phyloP scores from a whole-genome alignment of 2,329 filamentous ascomycete species.

The Aureobasidium sp. region DNA sequence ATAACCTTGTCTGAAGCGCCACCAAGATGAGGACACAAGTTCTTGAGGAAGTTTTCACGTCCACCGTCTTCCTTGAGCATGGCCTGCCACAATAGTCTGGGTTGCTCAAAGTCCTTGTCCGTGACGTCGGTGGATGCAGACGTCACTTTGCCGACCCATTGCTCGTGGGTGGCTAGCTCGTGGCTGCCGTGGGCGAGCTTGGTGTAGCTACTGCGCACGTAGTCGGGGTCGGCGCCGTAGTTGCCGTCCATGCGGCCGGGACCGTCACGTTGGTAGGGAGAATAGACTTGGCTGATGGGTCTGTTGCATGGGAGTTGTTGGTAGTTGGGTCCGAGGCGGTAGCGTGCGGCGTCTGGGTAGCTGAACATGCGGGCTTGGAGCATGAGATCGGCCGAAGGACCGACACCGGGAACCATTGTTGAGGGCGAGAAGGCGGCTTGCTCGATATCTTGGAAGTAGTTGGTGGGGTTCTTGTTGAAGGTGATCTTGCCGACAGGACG shows the following conservation, averaged over 20 bases:
- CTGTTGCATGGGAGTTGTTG: constrained; percentile 31
- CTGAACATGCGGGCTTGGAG: constrained; percentile 56
- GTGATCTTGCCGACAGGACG: constrained; percentile 43
- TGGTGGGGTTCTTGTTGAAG: constrained; percentile 47
- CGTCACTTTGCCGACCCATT: constrained; percentile 21
- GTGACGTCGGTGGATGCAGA: constrained; percentile 29
- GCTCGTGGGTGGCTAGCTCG: constrained; percentile 16
- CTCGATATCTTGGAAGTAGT: constrained; percentile 64
- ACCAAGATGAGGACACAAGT: constrained; percentile 17
- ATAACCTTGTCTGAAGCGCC: background rate
- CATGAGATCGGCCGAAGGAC: constrained; percentile 54
- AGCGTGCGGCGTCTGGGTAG: constrained; percentile 49
- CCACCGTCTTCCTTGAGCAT: constrained; percentile 25
- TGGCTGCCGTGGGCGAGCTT: constrained; percentile 13
- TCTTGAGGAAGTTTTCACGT: constrained; percentile 24
- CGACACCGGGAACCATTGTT: constrained; percentile 56
- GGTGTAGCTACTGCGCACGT: constrained; percentile 29
- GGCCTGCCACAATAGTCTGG: constrained; percentile 39
- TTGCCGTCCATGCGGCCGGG: constrained; percentile 31
- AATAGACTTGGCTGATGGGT: constrained; percentile 17
- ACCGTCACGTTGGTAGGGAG: constrained; percentile 34
- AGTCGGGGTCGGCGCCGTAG: constrained; percentile 40
- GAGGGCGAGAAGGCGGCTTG: constrained; percentile 59
- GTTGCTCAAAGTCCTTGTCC: constrained; percentile 45
- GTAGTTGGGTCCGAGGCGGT: constrained; percentile 42